Percentiles rank a stretch among this genome's conserved stretches.
Evolutionary conservation across 768 basidiomycete species (phyloP).

Genomic region (Amanita rubescens): DNA sequence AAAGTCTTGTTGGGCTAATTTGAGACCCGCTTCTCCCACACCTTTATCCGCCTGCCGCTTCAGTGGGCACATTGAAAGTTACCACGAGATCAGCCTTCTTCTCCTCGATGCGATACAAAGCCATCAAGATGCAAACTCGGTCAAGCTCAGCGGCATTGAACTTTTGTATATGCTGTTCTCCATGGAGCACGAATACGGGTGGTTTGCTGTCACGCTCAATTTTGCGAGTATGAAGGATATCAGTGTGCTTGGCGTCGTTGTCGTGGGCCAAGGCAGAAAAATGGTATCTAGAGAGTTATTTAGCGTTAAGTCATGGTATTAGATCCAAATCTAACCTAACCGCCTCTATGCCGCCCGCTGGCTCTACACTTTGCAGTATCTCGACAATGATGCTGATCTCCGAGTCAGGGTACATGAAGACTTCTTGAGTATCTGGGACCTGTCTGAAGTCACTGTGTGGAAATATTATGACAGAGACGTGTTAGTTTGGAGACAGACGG

Average conservation of each 20-base stretch:
- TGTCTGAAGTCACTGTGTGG: constrained; percentile 44
- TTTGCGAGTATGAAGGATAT: constrained; percentile 36
- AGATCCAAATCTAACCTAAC: constrained; percentile 15
- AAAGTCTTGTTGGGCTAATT: constrained; percentile 41
- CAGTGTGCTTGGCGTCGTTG: constrained; percentile 56
- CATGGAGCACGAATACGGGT: constrained; percentile 52
- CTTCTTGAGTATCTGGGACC: constrained; percentile 93
- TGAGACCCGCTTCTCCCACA: constrained; percentile 30
- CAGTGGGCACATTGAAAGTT: constrained; percentile 73
- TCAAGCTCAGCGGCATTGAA: constrained; percentile 61
- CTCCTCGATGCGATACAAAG: constrained; percentile 67
- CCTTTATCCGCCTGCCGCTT: constrained; percentile 37
- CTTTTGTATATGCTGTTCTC: constrained; percentile 68
- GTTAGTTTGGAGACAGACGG: constrained; percentile 22
- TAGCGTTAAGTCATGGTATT: neutral
- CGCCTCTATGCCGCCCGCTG: constrained; percentile 55
- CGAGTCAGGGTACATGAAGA: constrained; percentile 68
- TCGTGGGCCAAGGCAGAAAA: constrained; percentile 89
- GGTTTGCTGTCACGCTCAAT: constrained; percentile 44
- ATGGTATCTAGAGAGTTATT: constrained; percentile 60
- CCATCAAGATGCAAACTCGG: constrained; percentile 69
- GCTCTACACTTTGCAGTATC: constrained; percentile 66
- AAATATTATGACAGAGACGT: neutral
- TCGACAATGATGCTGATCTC: constrained; percentile 78
- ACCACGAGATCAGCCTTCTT: constrained; percentile 79